Base-by-base conservation (phyloP, 2,329 filamentous ascomycete species). In the Apiospora rasikravindrae region DNA sequence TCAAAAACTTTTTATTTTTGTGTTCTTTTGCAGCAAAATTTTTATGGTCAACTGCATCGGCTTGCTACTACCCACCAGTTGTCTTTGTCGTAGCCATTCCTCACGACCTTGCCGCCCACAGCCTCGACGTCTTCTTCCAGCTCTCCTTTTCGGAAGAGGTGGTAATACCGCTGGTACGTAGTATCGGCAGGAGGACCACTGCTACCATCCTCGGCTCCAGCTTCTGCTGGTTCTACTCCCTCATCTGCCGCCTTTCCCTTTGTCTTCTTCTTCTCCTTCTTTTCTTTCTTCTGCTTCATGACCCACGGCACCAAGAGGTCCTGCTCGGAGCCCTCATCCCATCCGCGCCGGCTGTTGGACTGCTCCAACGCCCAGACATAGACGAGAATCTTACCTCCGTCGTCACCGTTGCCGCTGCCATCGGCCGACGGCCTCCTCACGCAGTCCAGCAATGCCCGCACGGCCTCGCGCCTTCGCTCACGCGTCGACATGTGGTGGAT, bases 321-420 rank as follows among this genome's bases (percentile, higher is more conserved):
- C 85, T 98, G 96, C 76, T 93, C 89, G 74, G 92, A 90, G 26
- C 91, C 91, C 80, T 93, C 91, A 79, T 95, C 91, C 96, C 96
- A 99, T 2, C 96, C 96, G 74, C 96, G 87, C 72, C 96, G 90
- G 82, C 95, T 98, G 72, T 86, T 86, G 77, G 92, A 92, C 84
- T 99, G 96, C 86, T 99, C 96, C 26, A 99, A 87, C 0, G 96
- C 96, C 96, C 96, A 98, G 24, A 97, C 96, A 81, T 96, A 98
- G 69, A 98, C 87, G 71, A 98, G 85, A 22, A 93, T 92, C 80
- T 88, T 90, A 0, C 94, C 94, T 44, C 51, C 73, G 16, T 77
- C 77, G 19, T 42, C 67, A 10, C 40, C 42, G 26, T 26, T 26
- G 4, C 47, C 67, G 26, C 26, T 13, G 13, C 26, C 40, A 29